A percentile compares a stretch with the other conserved stretches of the same genome.
Conservation (phyloP, 164 flowering plant genomes). For the Houttuynia cordata region DNA sequence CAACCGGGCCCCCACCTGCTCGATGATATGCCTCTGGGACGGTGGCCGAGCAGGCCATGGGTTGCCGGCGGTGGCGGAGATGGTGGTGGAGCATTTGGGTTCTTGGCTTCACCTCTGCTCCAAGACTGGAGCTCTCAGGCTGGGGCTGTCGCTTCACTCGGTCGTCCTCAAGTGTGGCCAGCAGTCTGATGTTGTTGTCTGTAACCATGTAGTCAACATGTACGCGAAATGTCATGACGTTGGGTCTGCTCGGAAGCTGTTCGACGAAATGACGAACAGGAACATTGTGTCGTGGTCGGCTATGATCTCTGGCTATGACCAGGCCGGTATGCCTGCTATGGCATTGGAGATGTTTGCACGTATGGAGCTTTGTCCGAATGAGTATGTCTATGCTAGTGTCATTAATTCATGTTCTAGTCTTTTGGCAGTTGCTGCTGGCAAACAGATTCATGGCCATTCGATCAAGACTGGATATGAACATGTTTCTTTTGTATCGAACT, state of each 20-base stretch:
- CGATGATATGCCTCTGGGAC: too few relatives aligned
- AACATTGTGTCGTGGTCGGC: conserved; percentile 75
- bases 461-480: conserved; percentile 30
- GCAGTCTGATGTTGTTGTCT: conserved; percentile 22
- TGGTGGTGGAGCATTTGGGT: conserved; percentile 28
- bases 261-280: conserved; percentile 52
- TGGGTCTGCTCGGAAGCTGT: conserved; percentile 28
- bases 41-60: neutral
- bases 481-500: conserved; percentile 46
- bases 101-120: conserved; percentile 40
- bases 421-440: conserved; percentile 22
- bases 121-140: conserved; percentile 24
- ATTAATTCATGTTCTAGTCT: conserved; percentile 48
- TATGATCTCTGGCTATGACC: conserved; percentile 61
- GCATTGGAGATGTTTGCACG: conserved; percentile 34
- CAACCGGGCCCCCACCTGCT: too few relatives aligned
- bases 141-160: conserved; percentile 43
- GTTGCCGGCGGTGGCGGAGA: conserved; percentile 5
- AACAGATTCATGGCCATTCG: conserved; percentile 45
- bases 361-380: conserved; percentile 41
- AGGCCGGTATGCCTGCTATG: conserved; percentile 22
- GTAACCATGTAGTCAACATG: conserved; percentile 59
- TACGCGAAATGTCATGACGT: conserved; percentile 48
- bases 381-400: conserved; percentile 40
- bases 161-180: conserved; percentile 30